Evolutionary conservation across 768 basidiomycete species (phyloP).

Genomic region (Phlebiopsis flavidoalba): DNA sequence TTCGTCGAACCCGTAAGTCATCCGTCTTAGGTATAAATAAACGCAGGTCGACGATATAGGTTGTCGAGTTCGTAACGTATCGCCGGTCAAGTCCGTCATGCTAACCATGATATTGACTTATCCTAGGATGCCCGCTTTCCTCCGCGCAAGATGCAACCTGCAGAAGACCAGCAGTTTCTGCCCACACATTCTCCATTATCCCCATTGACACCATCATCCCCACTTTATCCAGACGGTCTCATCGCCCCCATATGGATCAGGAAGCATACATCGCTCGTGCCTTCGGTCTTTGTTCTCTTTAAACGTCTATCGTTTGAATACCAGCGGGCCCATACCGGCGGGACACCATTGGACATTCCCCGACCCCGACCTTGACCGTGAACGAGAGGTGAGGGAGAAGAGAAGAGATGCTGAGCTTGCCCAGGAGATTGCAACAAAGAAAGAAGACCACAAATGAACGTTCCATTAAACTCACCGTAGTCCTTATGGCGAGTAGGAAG

Average conservation of each 20-base stretch:
- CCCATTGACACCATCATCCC: slow-evolving; percentile 82
- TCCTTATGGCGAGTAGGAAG: slow-evolving; percentile 82
- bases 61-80: not conserved
- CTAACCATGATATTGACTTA: not conserved
- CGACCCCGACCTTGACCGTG: slow-evolving; percentile 49
- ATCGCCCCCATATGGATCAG: slow-evolving; percentile 98
- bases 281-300: slow-evolving; percentile 92
- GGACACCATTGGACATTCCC: slow-evolving; percentile 52
- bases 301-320: slow-evolving; percentile 77
- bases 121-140: slow-evolving; percentile 80
- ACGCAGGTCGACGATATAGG: too few species aligned
- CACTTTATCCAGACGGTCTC: slow-evolving; percentile 89
- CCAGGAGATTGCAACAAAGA: slow-evolving; percentile 68
- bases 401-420: slow-evolving; percentile 72
- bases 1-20: slow-evolving; percentile 71
- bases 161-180: slow-evolving; percentile 52
- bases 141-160: slow-evolving; percentile 66
- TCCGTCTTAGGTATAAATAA: not conserved
- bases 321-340: slow-evolving; percentile 32
- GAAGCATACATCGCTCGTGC: slow-evolving; percentile 89
- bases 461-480: slow-evolving; percentile 91
- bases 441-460: slow-evolving; percentile 80
- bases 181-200: slow-evolving; percentile 87
- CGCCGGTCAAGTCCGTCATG: not conserved
- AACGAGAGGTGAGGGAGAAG: slow-evolving; percentile 64